Percentiles rank a stretch among this genome's conserved stretches.
Conservation (phyloP, 805 yeast genomes). For the Ogataea pilisensis region DNA sequence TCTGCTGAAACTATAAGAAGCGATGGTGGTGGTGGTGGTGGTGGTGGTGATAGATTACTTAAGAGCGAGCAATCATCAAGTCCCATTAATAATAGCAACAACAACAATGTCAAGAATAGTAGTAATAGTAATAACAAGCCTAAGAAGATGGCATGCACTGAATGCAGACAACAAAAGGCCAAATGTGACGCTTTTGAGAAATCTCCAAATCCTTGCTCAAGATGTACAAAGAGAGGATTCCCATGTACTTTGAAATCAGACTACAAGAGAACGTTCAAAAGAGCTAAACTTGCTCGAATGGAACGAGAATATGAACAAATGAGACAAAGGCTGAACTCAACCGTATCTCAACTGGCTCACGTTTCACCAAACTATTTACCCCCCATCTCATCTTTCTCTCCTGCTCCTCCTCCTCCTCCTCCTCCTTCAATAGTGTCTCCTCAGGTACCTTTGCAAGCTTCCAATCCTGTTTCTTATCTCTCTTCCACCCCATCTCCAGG, state of each 20-base stretch:
- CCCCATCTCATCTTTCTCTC: constrained; percentile 12
- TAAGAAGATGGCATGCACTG: constrained; percentile 87
- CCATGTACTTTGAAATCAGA: constrained; percentile 72
- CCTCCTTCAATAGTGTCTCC: constrained; percentile 2
- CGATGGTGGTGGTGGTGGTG: too few species aligned
- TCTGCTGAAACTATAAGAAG: too few species aligned
- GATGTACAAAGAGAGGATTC: constrained; percentile 70
- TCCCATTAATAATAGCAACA: too few species aligned
- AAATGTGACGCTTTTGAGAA: constrained; percentile 80
- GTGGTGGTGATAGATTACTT: too few species aligned
- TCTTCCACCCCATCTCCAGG: constrained; percentile 14
- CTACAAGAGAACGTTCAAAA: constrained; percentile 84
- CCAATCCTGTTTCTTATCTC: constrained; percentile 1
- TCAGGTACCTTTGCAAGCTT: constrained; percentile 6
- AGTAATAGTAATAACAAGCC: too few species aligned
- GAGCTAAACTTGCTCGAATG: constrained; percentile 77
- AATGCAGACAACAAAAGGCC: constrained; percentile 93
- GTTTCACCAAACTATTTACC: constrained; percentile 12
- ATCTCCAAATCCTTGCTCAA: constrained; percentile 75
- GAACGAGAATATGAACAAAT: constrained; percentile 75
- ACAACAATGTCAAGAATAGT: background rate
- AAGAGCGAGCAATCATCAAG: too few species aligned
- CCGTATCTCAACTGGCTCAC: constrained; percentile 3
- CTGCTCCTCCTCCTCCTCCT: constrained; percentile 10
- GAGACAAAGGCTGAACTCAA: constrained; percentile 29